Conservation (phyloP, 192 early-diverging fungal genomes). For the Coemansia sp. region DNA sequence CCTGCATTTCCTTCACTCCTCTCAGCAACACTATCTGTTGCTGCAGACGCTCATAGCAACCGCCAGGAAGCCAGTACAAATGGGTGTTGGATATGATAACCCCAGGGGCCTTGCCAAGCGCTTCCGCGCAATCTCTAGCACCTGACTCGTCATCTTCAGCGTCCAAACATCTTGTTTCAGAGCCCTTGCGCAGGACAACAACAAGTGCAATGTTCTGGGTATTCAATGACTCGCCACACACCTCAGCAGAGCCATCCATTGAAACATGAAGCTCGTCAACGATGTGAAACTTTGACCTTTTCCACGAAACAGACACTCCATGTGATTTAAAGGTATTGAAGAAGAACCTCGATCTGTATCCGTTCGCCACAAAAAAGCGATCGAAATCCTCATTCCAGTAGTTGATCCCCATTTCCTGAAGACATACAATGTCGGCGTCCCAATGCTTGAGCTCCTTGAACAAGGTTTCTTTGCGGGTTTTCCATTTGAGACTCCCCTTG, state of each 20-base stretch:
- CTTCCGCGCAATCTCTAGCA: background rate
- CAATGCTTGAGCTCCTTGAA: conserved; percentile 51
- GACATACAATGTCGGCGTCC: conserved; percentile 58
- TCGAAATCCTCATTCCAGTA: conserved; percentile 35
- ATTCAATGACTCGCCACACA: conserved; percentile 32
- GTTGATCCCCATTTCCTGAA: conserved; percentile 59
- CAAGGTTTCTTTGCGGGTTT: conserved; percentile 50
- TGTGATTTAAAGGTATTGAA: conserved; percentile 39
- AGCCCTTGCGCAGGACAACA: conserved; percentile 17
- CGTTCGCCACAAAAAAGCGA: conserved; percentile 21
- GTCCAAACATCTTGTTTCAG: background rate
- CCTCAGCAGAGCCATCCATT: conserved; percentile 33
- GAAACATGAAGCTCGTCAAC: conserved; percentile 22
- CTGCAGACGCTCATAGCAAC: conserved; percentile 50
- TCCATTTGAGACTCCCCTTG: conserved; percentile 58
- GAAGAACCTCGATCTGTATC: conserved; percentile 41
- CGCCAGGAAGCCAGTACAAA: conserved; percentile 42
- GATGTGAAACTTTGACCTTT: conserved; percentile 22
- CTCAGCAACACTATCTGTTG: conserved; percentile 40
- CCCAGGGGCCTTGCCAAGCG: conserved; percentile 9
- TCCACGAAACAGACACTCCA: conserved; percentile 45
- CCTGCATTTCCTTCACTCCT: conserved; percentile 25
- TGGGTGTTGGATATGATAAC: conserved; percentile 52
- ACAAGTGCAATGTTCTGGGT: conserved; percentile 51
- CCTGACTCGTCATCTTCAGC: background rate